Conservation (phyloP, 805 yeast species). For the Ogataea pini region DNA sequence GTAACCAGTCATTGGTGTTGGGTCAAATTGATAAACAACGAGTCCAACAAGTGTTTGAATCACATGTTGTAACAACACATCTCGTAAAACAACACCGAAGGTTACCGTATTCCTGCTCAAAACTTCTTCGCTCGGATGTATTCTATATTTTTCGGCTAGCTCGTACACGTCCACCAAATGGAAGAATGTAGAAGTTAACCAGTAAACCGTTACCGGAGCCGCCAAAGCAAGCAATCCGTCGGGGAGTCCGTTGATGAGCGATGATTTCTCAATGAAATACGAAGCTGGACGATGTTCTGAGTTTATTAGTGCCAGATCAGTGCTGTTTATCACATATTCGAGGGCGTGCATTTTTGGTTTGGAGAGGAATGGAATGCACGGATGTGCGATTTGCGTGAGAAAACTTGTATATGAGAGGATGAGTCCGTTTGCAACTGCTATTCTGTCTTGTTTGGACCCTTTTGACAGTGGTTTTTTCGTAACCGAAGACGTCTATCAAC, state of each 20-base stretch:
- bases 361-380: no score
- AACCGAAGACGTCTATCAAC: background rate
- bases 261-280: slow-evolving; percentile 34
- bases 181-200: slow-evolving; percentile 75
- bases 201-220: slow-evolving; percentile 80
- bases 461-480: background rate
- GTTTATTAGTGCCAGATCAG: slow-evolving; percentile 28
- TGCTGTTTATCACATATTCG: slow-evolving; percentile 11
- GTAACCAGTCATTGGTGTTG: slow-evolving; percentile 50
- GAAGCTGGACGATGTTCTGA: slow-evolving; percentile 32
- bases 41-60: slow-evolving; percentile 77
- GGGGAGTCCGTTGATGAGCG: slow-evolving; percentile 58
- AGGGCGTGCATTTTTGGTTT: background rate
- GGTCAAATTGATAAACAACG: slow-evolving; percentile 56
- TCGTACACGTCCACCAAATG: slow-evolving; percentile 72
- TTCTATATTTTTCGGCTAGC: slow-evolving; percentile 79
- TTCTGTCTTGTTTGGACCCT: background rate
- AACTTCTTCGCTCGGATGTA: slow-evolving; percentile 91
- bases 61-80: slow-evolving; percentile 82
- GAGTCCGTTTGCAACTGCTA: background rate
- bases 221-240: slow-evolving; percentile 74
- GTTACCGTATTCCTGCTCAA: slow-evolving; percentile 72
- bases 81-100: slow-evolving; percentile 66
- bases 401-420: no score
- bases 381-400: no score